Conservation (phyloP, 768 basidiomycete genomes). For the Lactifluus subvellereus region DNA sequence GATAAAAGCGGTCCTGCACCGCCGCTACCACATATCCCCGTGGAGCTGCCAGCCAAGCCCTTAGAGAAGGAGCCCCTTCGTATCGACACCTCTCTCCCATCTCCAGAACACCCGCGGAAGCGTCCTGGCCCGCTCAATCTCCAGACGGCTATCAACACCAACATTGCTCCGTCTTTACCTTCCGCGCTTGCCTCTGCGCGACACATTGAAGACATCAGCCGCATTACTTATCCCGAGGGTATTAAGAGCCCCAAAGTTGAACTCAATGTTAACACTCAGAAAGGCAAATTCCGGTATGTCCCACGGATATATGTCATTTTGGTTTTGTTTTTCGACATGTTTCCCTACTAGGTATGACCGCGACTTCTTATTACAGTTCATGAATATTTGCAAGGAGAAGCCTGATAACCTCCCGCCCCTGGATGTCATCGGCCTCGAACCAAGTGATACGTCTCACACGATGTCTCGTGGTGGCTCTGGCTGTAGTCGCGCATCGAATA, state of each 20-base stretch:
- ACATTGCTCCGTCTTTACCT: constrained; percentile 42
- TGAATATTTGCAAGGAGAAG: constrained; percentile 91
- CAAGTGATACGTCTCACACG: constrained; percentile 44
- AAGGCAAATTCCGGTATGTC: constrained; percentile 81
- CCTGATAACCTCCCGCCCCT: constrained; percentile 86
- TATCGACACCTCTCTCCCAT: constrained; percentile 53
- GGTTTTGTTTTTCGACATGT: constrained; percentile 1
- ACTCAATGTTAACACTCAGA: constrained; percentile 75
- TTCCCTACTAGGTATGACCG: constrained; percentile 73
- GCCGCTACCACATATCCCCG: constrained; percentile 36
- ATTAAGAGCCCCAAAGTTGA: constrained; percentile 77
- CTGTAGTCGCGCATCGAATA: constrained; percentile 46
- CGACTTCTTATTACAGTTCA: constrained; percentile 96
- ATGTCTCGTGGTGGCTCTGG: constrained; percentile 63
- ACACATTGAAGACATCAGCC: constrained; percentile 74
- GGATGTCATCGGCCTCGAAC: constrained; percentile 87
- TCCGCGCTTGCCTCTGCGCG: constrained; percentile 77
- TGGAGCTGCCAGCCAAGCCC: constrained; percentile 41
- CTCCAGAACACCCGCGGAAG: constrained; percentile 40
- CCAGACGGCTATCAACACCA: constrained; percentile 42
- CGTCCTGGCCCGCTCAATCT: constrained; percentile 76
- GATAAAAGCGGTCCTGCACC: constrained; percentile 8
- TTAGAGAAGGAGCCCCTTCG: constrained; percentile 51
- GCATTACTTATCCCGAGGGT: constrained; percentile 76
- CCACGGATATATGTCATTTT: neutral